Evolutionary conservation across 73 alveolate species (phyloP).

Genomic region (Paramecium octaurelia): DNA sequence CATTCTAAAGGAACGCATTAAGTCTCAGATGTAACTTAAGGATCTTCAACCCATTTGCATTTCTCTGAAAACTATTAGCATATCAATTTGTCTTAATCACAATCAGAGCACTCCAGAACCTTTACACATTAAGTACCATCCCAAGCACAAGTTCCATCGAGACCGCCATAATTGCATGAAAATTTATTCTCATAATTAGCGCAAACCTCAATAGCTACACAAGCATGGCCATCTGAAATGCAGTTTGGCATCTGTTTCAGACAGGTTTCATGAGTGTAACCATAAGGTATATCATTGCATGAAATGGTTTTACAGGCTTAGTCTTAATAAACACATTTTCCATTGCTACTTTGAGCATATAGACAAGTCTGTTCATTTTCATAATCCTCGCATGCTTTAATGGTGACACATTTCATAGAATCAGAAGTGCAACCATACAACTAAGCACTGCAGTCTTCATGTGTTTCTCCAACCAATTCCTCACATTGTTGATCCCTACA

Average conservation of each 20-base stretch:
- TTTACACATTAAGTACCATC: background rate
- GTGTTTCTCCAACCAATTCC: slow-evolving; percentile 6
- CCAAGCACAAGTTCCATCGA: slow-evolving; percentile 16
- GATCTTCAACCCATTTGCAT: background rate
- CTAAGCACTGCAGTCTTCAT: background rate
- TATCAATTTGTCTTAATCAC: background rate
- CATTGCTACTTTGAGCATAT: background rate
- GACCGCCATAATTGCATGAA: background rate
- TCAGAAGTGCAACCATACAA: slow-evolving; percentile 11
- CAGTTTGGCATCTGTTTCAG: background rate
- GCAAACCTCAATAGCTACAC: background rate
- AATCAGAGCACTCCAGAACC: background rate
- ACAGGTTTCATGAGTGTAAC: background rate
- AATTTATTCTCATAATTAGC: background rate
- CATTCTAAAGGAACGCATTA: background rate
- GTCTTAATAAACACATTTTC: background rate
- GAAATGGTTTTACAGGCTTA: background rate
- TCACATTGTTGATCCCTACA: slow-evolving; percentile 11
- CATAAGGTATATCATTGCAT: background rate
- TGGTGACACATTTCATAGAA: background rate
- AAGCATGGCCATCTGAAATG: background rate
- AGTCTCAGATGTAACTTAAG: background rate
- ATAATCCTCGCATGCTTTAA: background rate
- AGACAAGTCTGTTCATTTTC: background rate
- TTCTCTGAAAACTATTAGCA: background rate